These are phyloP conservation scores for Geosiphon pyriformis DNA, from an alignment of 192 early-diverging fungal genomes.

Conservation along the genomic window DNA sequence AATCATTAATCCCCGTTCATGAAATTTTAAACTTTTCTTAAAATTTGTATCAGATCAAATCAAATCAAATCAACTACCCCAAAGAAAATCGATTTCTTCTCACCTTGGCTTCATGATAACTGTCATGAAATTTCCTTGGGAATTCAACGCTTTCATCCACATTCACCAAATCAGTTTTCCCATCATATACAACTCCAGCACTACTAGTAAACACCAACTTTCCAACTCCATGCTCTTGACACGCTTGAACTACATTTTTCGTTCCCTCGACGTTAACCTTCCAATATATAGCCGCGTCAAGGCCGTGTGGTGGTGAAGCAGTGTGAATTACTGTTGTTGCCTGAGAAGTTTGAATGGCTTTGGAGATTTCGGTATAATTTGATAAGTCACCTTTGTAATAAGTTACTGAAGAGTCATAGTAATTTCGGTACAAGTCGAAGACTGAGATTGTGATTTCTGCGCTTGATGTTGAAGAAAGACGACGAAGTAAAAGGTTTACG, in stretches of 20 bases:
- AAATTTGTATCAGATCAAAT: background rate
- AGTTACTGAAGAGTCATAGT: slow-evolving; percentile 38
- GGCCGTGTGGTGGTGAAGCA: slow-evolving; percentile 79
- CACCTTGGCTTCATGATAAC: slow-evolving; percentile 92
- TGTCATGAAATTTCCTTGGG: slow-evolving; percentile 70
- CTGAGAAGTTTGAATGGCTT: slow-evolving; percentile 45
- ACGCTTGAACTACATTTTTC: slow-evolving; percentile 72
- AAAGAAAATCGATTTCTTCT: background rate
- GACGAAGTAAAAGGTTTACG: slow-evolving; percentile 63
- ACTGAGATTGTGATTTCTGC: slow-evolving; percentile 59
- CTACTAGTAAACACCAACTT: slow-evolving; percentile 82
- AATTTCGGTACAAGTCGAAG: slow-evolving; percentile 69
- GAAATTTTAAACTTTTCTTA: background rate
- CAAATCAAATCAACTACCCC: background rate
- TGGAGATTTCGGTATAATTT: slow-evolving; percentile 49
- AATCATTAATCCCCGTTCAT: background rate
- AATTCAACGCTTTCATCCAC: slow-evolving; percentile 78
- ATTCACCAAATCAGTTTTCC: slow-evolving; percentile 60
- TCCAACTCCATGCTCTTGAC: slow-evolving; percentile 53
- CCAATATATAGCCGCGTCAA: slow-evolving; percentile 63
- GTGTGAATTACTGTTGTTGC: slow-evolving; percentile 82
- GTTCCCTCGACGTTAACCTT: slow-evolving; percentile 86
- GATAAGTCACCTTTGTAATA: slow-evolving; percentile 46
- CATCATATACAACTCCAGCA: slow-evolving; percentile 86
- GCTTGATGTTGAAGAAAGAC: slow-evolving; percentile 30